Percentiles rank a stretch among this genome's conserved stretches.
These are phyloP conservation scores for Xylaria cubensis DNA, from an alignment of 495 filamentous ascomycete species.

Conservation along the genomic window DNA sequence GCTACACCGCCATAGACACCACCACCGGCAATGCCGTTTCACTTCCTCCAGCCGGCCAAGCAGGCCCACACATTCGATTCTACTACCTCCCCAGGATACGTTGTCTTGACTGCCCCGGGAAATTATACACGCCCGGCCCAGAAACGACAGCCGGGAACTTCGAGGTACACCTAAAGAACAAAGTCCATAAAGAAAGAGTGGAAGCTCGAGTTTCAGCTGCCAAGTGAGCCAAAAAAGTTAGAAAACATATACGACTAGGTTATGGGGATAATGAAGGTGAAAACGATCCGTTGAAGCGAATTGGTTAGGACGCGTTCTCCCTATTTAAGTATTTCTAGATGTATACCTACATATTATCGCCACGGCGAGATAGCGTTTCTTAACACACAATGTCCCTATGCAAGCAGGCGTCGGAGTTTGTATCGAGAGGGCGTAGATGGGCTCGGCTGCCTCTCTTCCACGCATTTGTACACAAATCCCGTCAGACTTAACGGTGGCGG, in stretches of 20 bases:
- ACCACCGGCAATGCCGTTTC: constrained; percentile 63
- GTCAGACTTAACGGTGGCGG: not conserved
- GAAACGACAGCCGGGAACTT: constrained; percentile 86
- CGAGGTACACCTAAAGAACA: constrained; percentile 85
- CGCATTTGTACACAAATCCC: constrained; percentile 25
- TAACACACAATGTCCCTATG: constrained; percentile 16
- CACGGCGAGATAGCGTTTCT: constrained; percentile 12
- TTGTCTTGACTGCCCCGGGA: constrained; percentile 91
- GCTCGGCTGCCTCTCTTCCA: not conserved
- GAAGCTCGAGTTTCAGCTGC: constrained; percentile 34
- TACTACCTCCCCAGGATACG: constrained; percentile 84
- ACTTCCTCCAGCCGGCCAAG: constrained; percentile 51
- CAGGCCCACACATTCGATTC: constrained; percentile 66
- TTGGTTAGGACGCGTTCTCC: constrained; percentile 2
- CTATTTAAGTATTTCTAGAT: constrained; percentile 23
- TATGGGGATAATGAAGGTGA: not conserved
- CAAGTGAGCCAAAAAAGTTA: constrained; percentile 9
- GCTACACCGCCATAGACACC: constrained; percentile 76
- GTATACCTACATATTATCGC: constrained; percentile 9
- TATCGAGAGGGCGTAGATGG: constrained; percentile 17
- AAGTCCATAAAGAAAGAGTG: constrained; percentile 76
- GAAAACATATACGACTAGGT: not conserved
- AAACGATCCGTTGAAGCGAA: not conserved
- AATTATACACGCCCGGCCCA: constrained; percentile 88
- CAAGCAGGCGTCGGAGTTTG: constrained; percentile 26